phyloP scores from a whole-genome alignment of 2,329 filamentous ascomycete species.

The Cladosporium austrohemisphaericum region DNA sequence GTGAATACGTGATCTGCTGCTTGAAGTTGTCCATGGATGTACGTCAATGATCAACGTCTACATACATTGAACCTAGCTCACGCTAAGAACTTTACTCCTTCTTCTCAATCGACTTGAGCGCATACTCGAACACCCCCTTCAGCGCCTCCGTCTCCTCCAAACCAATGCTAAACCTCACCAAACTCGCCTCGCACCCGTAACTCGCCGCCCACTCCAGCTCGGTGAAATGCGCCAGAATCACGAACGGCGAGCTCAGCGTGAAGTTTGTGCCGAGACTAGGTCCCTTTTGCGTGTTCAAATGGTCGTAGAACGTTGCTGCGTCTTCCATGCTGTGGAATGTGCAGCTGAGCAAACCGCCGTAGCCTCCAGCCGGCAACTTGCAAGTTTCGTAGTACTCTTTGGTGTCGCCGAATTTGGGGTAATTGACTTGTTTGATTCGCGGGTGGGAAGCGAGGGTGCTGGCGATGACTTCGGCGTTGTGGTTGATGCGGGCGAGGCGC shows the following conservation, averaged over 20 bases:
- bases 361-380: constrained; percentile 70
- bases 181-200: constrained; percentile 74
- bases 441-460: constrained; percentile 61
- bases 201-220: constrained; percentile 87
- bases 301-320: constrained; percentile 79
- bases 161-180: constrained; percentile 85
- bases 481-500: constrained; percentile 79
- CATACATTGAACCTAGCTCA: too few species aligned
- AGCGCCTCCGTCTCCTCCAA: constrained; percentile 73
- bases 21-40: too few species aligned
- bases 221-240: constrained; percentile 82
- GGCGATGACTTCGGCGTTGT: constrained; percentile 79
- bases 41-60: too few species aligned
- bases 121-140: constrained; percentile 59
- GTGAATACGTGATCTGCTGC: too few species aligned
- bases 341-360: constrained; percentile 83
- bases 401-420: constrained; percentile 75
- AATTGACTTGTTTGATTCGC: constrained; percentile 74
- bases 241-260: constrained; percentile 84
- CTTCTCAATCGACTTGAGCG: constrained; percentile 57
- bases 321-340: constrained; percentile 69
- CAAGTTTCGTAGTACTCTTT: constrained; percentile 73
- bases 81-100: background rate
- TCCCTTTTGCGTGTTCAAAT: constrained; percentile 82
- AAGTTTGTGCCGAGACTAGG: constrained; percentile 97